A percentile compares a stretch with the other conserved stretches of the same genome.
Conservation (phyloP, 148 eudicot genomes). For the Chenopodium quinoa region DNA sequence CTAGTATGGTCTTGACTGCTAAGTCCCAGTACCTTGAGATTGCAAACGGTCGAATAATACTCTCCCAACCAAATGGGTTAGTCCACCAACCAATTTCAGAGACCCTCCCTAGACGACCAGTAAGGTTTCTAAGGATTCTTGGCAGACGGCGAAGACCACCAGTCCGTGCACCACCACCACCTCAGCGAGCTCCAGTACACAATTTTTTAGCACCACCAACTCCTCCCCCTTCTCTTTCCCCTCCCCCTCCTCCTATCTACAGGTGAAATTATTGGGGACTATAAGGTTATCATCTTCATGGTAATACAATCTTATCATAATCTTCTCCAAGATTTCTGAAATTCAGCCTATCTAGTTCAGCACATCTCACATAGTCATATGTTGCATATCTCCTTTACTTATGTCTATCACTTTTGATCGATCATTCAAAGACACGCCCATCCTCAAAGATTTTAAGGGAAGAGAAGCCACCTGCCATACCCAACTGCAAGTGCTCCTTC, state of each 20-base stretch:
- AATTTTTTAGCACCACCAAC: not conserved
- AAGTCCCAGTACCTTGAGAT: not conserved
- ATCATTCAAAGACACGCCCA: not conserved
- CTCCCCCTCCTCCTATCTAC: not conserved
- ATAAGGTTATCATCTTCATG: not conserved
- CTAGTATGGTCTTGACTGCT: not conserved
- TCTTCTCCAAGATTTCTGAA: not conserved
- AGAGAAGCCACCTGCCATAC: not conserved
- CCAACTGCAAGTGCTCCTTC: not conserved
- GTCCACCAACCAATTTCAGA: not conserved
- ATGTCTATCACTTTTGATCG: not conserved
- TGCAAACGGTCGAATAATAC: not conserved
- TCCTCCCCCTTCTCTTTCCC: not conserved
- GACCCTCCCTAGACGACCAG: not conserved
- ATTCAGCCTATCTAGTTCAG: not conserved
- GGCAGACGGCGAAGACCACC: not conserved
- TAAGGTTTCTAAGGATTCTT: not conserved
- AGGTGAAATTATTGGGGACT: not conserved
- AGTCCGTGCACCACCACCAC: not conserved
- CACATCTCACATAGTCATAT: not conserved
- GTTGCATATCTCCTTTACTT: not conserved
- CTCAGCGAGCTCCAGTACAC: not conserved
- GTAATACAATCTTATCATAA: not conserved
- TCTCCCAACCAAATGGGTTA: not conserved
- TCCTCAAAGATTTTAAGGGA: not conserved